phyloP scores from a whole-genome alignment of 2,329 filamentous ascomycete genomes.

The Samsoniella hepiali region DNA sequence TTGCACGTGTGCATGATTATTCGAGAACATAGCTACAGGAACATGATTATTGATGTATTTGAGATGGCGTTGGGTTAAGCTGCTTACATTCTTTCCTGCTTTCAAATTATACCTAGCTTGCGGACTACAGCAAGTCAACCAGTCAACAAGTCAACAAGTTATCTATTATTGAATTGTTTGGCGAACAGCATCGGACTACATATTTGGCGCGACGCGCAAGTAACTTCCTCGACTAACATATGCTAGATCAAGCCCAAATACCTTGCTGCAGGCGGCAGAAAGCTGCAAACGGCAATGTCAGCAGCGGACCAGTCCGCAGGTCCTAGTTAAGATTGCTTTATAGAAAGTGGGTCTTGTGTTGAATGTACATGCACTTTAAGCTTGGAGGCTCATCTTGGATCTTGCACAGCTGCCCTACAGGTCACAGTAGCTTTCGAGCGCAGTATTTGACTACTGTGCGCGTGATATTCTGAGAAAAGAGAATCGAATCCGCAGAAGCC shows the following conservation, averaged over 20 bases:
- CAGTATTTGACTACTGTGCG: background rate
- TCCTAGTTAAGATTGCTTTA: background rate
- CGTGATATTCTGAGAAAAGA: background rate
- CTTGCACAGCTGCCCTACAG: background rate
- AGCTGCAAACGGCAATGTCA: background rate
- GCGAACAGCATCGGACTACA: background rate
- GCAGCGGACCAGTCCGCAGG: background rate
- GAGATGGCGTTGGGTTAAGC: constrained; percentile 1
- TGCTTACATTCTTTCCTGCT: background rate
- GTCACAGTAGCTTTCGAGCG: background rate
- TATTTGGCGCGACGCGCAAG: too few species aligned
- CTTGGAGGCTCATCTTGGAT: background rate
- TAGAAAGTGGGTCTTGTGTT: constrained; percentile 14
- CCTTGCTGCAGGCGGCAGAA: background rate
- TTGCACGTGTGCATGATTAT: background rate
- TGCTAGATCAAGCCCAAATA: background rate
- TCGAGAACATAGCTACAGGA: background rate
- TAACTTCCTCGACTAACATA: too few species aligned
- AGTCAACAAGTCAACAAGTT: background rate
- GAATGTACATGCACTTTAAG: background rate
- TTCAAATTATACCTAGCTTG: background rate
- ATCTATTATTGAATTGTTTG: background rate
- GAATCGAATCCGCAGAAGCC: background rate
- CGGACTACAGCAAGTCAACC: background rate
- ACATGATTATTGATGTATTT: constrained; percentile 9